Percentiles rank a stretch among this genome's conserved stretches.
phyloP scores from a whole-genome alignment of 2,329 filamentous ascomycete species.

The Elsinoe batatas region DNA sequence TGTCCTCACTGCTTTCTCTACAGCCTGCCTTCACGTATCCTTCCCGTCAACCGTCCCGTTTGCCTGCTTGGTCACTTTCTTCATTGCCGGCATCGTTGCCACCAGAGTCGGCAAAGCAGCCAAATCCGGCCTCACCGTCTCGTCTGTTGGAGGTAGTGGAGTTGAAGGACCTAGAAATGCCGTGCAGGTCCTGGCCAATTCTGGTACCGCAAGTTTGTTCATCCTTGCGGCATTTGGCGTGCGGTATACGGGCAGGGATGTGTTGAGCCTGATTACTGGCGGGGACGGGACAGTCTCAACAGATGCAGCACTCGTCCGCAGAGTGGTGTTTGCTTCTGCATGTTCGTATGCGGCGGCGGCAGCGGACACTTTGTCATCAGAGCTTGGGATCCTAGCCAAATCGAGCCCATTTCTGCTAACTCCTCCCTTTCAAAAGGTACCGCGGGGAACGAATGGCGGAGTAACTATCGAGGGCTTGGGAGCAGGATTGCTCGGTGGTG shows the following conservation, averaged over 20 bases:
- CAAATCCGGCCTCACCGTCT: conserved; percentile 73
- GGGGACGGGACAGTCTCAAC: background rate
- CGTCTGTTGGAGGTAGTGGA: conserved; percentile 59
- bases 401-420: conserved; percentile 76
- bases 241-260: background rate
- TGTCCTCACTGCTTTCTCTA: conserved; percentile 60
- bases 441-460: conserved; percentile 86
- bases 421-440: conserved; percentile 67
- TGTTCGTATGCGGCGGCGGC: conserved; percentile 75
- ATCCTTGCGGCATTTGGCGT: conserved; percentile 38
- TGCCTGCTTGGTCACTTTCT: conserved; percentile 71
- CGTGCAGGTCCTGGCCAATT: conserved; percentile 86
- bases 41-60: conserved; percentile 95
- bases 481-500: conserved; percentile 64
- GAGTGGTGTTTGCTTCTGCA: conserved; percentile 38
- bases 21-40: conserved; percentile 71
- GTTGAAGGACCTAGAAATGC: conserved; percentile 78
- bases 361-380: conserved; percentile 89
- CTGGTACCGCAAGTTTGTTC: conserved; percentile 61
- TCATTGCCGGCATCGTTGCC: conserved; percentile 69
- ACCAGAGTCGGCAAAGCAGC: conserved; percentile 82
- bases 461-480: conserved; percentile 66
- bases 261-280: conserved; percentile 22
- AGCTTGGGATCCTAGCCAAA: conserved; percentile 81
- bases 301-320: background rate